A percentile compares a stretch with the other conserved stretches of the same genome.
Conservation (phyloP, 148 eudicot genomes). For the Rhododendron ovatum region DNA sequence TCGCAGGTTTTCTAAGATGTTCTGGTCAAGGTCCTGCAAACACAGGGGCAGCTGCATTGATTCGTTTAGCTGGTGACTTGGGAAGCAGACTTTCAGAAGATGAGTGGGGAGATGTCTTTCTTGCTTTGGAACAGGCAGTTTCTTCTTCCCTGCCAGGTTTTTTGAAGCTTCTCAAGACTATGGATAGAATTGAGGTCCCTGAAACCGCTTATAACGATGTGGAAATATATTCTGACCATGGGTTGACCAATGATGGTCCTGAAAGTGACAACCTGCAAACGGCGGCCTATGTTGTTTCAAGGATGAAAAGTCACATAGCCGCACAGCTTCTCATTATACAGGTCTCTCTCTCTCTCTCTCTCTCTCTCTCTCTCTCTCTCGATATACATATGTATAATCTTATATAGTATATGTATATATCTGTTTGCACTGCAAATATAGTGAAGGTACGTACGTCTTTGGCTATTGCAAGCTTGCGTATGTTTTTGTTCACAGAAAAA, state of each 20-base stretch:
- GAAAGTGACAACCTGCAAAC: constrained; percentile 77
- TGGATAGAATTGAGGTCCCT: constrained; percentile 61
- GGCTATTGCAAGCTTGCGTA: background rate
- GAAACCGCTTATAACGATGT: constrained; percentile 41
- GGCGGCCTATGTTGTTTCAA: constrained; percentile 71
- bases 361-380: too few species aligned
- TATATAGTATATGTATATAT: background rate
- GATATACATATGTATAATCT: background rate
- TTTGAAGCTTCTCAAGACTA: constrained; percentile 56
- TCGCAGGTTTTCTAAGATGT: constrained; percentile 51
- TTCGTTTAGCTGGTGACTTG: constrained; percentile 67
- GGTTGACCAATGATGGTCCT: constrained; percentile 36
- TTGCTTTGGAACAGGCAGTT: constrained; percentile 70
- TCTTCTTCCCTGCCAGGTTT: constrained; percentile 60
- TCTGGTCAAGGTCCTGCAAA: constrained; percentile 69
- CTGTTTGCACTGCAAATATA: background rate
- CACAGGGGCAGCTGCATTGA: constrained; percentile 72
- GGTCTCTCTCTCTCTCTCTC: constrained; percentile 53
- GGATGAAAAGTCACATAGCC: constrained; percentile 80
- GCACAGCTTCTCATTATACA: constrained; percentile 78
- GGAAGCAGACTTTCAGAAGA: constrained; percentile 62
- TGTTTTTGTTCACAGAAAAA: background rate
- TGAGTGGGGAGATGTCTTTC: constrained; percentile 80
- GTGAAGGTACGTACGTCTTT: background rate
- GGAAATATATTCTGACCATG: constrained; percentile 47